Conservation (phyloP, 164 flowering plant genomes). For the Stephania cephalantha region DNA sequence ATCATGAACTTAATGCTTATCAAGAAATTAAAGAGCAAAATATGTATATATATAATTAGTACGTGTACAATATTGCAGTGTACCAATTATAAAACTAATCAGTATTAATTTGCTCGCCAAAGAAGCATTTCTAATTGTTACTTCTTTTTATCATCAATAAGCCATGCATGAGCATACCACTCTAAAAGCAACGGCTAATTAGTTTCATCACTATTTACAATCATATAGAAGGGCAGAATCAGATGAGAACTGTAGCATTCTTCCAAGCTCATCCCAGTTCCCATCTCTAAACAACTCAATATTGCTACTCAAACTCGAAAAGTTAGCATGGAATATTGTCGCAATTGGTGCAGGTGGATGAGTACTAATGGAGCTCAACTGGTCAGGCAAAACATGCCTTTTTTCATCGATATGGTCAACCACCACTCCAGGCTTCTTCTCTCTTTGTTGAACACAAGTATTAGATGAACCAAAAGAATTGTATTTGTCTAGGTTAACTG, state of each 20-base stretch:
- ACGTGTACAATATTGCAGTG: no score
- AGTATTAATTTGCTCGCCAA: no score
- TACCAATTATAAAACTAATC: no score
- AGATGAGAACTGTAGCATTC: constrained; percentile 30
- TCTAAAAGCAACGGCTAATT: no score
- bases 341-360: constrained; percentile 14
- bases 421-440: constrained; percentile 17
- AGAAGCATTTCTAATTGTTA: no score
- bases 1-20: no score
- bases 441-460: constrained; percentile 4
- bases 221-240: constrained; percentile 19
- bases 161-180: no score
- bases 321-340: constrained; percentile 14
- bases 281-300: constrained; percentile 17
- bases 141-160: no score
- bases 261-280: constrained; percentile 53
- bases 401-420: constrained; percentile 13
- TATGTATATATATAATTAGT: no score
- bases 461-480: constrained; percentile 16
- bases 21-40: no score
- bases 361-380: constrained; percentile 12
- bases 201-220: constrained; percentile 3
- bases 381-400: constrained; percentile 7
- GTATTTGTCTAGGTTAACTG: constrained; percentile 22
- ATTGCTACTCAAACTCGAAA: background rate